A percentile compares a stretch with the other conserved stretches of the same genome.
Conservation (phyloP, 2,329 filamentous ascomycete species). For the Ilyonectria robusta region DNA sequence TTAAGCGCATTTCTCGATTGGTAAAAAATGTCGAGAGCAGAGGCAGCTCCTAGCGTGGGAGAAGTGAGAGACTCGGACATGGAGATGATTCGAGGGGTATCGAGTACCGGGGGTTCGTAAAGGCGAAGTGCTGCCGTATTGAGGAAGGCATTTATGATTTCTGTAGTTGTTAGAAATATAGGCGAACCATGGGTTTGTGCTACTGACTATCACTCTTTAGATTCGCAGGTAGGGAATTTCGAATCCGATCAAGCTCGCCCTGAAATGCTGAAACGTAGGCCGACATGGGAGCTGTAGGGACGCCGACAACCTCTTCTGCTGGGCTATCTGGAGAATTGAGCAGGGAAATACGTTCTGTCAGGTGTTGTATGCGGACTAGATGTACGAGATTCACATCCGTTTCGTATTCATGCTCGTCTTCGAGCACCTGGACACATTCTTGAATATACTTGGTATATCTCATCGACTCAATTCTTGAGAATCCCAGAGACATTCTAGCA, state of each 20-base stretch:
- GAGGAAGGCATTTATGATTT: constrained; percentile 57
- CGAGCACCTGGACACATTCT: constrained; percentile 63
- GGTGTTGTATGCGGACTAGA: constrained; percentile 63
- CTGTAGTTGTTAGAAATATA: constrained; percentile 43
- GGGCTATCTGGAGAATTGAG: constrained; percentile 55
- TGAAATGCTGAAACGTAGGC: constrained; percentile 64
- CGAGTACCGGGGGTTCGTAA: constrained; percentile 63
- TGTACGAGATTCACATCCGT: constrained; percentile 63
- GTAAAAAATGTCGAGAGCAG: constrained; percentile 65
- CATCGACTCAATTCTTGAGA: constrained; percentile 63
- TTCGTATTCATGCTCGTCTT: constrained; percentile 60
- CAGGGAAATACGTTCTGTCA: constrained; percentile 65
- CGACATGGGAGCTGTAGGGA: constrained; percentile 58
- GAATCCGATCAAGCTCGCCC: constrained; percentile 60
- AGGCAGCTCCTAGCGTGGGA: constrained; percentile 54
- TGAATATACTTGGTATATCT: constrained; percentile 68
- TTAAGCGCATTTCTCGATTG: constrained; percentile 63
- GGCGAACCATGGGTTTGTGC: fast-evolving
- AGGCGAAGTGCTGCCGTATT: constrained; percentile 60
- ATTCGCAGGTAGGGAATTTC: constrained; percentile 51
- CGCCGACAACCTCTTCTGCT: constrained; percentile 51
- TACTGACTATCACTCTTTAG: constrained; percentile 57
- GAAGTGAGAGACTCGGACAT: constrained; percentile 60
- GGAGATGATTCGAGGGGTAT: constrained; percentile 56
- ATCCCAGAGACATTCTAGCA: constrained; percentile 58